Conservation (phyloP, 768 basidiomycete genomes). For the Sutorius australiensis region DNA sequence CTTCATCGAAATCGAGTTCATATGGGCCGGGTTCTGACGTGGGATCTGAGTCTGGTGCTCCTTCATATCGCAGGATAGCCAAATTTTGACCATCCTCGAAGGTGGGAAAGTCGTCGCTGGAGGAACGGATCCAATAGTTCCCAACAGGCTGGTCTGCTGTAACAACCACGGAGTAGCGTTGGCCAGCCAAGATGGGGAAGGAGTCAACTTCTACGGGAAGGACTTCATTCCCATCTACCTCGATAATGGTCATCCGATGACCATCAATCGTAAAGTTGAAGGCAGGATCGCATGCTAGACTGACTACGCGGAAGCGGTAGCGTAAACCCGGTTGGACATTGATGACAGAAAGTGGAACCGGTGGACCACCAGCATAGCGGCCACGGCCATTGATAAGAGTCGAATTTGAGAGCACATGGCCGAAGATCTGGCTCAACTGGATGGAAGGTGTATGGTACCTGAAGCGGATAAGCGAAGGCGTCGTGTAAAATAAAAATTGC, state of each 20-base stretch:
- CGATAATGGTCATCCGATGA: constrained; percentile 50
- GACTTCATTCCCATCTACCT: constrained; percentile 45
- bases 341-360: constrained; percentile 40
- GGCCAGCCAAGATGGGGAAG: constrained; percentile 31
- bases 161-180: constrained; percentile 45
- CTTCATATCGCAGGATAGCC: constrained; percentile 50
- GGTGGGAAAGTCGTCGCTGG: constrained; percentile 27
- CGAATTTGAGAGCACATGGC: constrained; percentile 28
- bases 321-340: constrained; percentile 38
- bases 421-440: constrained; percentile 7
- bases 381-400: constrained; percentile 54
- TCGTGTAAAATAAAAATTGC: background rate
- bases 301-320: constrained; percentile 54
- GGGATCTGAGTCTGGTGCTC: constrained; percentile 44
- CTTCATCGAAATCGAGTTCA: constrained; percentile 36
- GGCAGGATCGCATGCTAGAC: constrained; percentile 43
- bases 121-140: constrained; percentile 57
- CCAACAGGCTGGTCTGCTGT: constrained; percentile 42
- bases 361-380: constrained; percentile 42
- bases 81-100: constrained; percentile 40
- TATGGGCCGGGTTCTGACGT: constrained; percentile 28
- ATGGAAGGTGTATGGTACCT: constrained; percentile 37
- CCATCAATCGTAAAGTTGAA: constrained; percentile 45
- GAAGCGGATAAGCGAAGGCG: constrained; percentile 5
- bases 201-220: constrained; percentile 42